Percentiles rank a stretch among this genome's conserved stretches.
These are phyloP conservation scores for Sphagnum tenellum DNA, from an alignment of 225 moss, liverwort and hornwort species.

Conservation along the genomic window DNA sequence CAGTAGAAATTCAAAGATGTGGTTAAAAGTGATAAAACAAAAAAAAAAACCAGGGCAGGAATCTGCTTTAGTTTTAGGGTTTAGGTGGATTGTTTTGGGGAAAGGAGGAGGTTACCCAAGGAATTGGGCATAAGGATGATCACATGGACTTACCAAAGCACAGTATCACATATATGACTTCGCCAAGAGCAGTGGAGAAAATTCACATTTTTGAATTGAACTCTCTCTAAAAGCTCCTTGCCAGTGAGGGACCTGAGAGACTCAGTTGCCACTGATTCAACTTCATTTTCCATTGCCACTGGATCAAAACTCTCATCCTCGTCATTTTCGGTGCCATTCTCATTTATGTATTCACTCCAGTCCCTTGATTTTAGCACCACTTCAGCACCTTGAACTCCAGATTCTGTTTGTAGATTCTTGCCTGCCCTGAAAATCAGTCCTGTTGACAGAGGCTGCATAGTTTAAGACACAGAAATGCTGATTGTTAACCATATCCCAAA, in stretches of 20 bases:
- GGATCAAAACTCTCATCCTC: conserved; percentile 12
- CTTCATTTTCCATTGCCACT: conserved; percentile 2
- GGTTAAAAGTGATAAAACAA: too few species aligned
- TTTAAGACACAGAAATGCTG: neutral
- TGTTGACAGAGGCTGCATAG: conserved; percentile 10
- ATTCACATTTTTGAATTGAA: conserved; percentile 69
- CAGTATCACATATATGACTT: conserved; percentile 50
- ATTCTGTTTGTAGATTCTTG: conserved; percentile 38
- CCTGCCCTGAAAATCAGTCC: conserved; percentile 57
- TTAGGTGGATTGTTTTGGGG: too few species aligned
- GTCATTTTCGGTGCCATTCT: conserved; percentile 10
- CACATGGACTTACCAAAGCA: conserved; percentile 58
- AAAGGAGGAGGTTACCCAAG: neutral
- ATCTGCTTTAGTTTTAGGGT: too few species aligned
- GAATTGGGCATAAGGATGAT: neutral
- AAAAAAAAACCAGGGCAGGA: too few species aligned
- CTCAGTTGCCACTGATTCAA: conserved; percentile 3
- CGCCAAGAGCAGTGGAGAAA: conserved; percentile 37
- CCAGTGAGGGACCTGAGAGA: conserved; percentile 20
- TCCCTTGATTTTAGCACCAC: conserved; percentile 14
- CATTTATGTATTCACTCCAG: conserved; percentile 29
- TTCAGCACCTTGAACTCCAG: conserved; percentile 14
- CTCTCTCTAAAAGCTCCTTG: conserved; percentile 36
- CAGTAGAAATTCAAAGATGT: too few species aligned
- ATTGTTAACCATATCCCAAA: too few species aligned